Evolutionary conservation across 2,329 filamentous ascomycete species (phyloP), one percentile per base, ranked within the genome.

Genomic region (Penicillium sp.): DNA sequence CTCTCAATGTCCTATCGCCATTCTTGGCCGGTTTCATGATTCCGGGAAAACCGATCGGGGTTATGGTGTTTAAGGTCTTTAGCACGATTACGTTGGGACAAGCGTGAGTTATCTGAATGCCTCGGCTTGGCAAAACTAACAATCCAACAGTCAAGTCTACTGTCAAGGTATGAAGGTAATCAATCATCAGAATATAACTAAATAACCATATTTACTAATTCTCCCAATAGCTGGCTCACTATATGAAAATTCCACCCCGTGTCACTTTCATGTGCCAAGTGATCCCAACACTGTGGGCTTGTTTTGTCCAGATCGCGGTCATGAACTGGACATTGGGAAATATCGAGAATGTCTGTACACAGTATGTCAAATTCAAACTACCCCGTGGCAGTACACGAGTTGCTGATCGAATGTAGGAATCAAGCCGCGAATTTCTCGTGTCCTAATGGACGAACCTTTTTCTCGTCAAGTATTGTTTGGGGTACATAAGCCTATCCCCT

Each of bases 391-490:
- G 6, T 60, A 35, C 29, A 40, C 18, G 3, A 15, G 5, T 18
- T 14, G 33, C 37, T 42, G 7, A 27, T 33, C 7, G 6, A 27
- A n/a, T 41, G 12, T 26, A 66, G 63, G 29, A 41, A 50, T 56
- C 73, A 79, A 46, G 77, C 84, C 66, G 77, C 78, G 56, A 85
- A 85, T 46, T 78, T 84, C 60, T 81, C 77, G 5, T 85, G 82
- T 64, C 82, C 82, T 14, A 74, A 75, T 18, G 78, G 79, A 20
- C 76, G 76, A 33, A 79, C 82, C 0, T 84, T 84, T 69, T 89
- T 86, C 75, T 88, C 85, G 0, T 83, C 84, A 1, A 87, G 84
- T 11, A 79, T 88, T 58, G 82, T 88, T 61, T 88, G 86, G 86
- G 87, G 87, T 84, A 27, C 5, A 6, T 35, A 20, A 20, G 18